A percentile compares a stretch with the other conserved stretches of the same genome.
Evolutionary conservation across 75 land plant species (phyloP).

Genomic region (Pinus taeda): DNA sequence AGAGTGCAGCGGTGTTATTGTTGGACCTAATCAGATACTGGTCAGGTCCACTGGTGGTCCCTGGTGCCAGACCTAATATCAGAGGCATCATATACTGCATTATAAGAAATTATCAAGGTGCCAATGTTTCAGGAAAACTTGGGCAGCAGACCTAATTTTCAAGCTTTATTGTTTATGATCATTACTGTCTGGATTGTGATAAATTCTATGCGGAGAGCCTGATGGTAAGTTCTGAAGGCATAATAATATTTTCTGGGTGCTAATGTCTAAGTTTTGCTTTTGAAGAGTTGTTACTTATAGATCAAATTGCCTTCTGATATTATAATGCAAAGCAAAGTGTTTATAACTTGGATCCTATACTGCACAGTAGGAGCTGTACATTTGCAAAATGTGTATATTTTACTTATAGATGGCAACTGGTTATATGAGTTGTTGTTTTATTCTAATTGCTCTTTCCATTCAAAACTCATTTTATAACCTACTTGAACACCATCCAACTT

Average conservation of each 20-base stretch:
- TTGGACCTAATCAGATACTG: not conserved
- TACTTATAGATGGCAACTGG: not conserved
- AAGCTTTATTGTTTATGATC: slow-evolving; percentile 10
- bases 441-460: not conserved
- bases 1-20: slow-evolving; percentile 2
- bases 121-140: slow-evolving; percentile 1
- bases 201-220: slow-evolving; percentile 2
- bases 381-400: not conserved
- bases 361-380: not conserved
- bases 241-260: too few species aligned
- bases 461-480: not conserved
- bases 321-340: not conserved
- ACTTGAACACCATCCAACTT: slow-evolving; percentile 21
- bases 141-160: slow-evolving; percentile 10
- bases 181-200: slow-evolving; percentile 11
- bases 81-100: slow-evolving; percentile 1
- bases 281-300: not conserved
- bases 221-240: slow-evolving; percentile 6
- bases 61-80: slow-evolving; percentile 6
- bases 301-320: not conserved
- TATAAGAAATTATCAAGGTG: slow-evolving; percentile 4
- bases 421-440: not conserved
- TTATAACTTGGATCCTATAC: not conserved
- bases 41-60: slow-evolving; percentile 4
- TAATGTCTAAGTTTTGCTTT: not conserved